Evolutionary conservation across 345 rosid species (phyloP), one percentile per base, ranked within the genome.

Genomic region (Lumnitzera racemosa): DNA sequence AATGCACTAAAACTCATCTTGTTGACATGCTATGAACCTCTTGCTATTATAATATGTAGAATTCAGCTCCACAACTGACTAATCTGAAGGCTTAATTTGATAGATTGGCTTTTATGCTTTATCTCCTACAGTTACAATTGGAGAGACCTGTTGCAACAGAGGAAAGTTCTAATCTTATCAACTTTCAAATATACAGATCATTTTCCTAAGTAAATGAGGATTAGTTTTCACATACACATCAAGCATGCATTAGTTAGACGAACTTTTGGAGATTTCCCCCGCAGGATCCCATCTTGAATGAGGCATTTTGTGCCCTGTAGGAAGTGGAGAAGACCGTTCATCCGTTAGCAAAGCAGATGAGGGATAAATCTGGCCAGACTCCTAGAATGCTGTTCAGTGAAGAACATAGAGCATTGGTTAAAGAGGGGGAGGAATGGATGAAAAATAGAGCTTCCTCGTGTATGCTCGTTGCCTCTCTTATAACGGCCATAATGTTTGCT

Each of bases 361-460:
- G 50, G 59, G 62, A 62, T 25, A 24, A 41, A 17, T 8, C 24
- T 11, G 54, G 50, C 17, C 15, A 49, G 46, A 53, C 63, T 15
- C 83, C 73, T 3, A 56, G 47, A 15, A 51, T 62, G 49, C 53
- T 70, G 13, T 74, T 74, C 46, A 23, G 29, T 0, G 68, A 64
- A 51, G 64, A 50, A 24, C 72, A 68, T 12, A 62, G 61, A 13
- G 51, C 47, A 53, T 57, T 74, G 47, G 50, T 58, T 43, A 47
- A 49, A 24, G 76, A 58, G 17, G 80, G 76, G 17, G 76, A 75
- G 62, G 54, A 70, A 12, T 78, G 81, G 86, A 78, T 81, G 83
- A 76, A 76, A 49, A 61, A 47, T 64, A 72, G 79, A 0, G 76
- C 83, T 5, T 60, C 76, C 13, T 73, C 86, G 0, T 74, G 80